Percentiles rank a stretch among this genome's conserved stretches.
phyloP scores from a whole-genome alignment of 306 rosid genomes.

The Arachis hypogaea region DNA sequence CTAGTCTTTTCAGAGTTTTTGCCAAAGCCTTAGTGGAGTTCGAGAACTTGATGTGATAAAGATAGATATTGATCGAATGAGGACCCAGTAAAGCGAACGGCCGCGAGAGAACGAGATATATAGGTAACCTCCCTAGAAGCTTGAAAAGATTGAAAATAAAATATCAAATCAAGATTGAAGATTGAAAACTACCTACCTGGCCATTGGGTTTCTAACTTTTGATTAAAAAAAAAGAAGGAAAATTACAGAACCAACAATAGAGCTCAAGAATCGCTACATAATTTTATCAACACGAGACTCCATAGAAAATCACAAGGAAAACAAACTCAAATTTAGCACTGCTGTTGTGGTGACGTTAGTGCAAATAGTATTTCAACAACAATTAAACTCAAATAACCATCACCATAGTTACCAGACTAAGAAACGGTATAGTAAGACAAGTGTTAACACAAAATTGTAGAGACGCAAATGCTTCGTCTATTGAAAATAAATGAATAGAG shows the following conservation, averaged over 20 bases:
- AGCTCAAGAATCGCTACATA: neutral
- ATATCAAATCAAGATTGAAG: neutral
- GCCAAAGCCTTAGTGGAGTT: neutral
- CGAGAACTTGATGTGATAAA: neutral
- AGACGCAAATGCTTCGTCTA: neutral
- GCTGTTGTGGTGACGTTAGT: neutral
- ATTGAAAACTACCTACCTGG: neutral
- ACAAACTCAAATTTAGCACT: neutral
- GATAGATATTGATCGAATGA: neutral
- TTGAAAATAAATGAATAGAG: neutral
- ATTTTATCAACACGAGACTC: neutral
- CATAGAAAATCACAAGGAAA: neutral
- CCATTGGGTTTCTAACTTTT: too few relatives aligned
- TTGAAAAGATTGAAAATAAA: too few relatives aligned
- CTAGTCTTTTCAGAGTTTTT: neutral
- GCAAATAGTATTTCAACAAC: neutral
- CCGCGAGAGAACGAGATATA: neutral
- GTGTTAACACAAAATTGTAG: neutral
- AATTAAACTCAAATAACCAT: neutral
- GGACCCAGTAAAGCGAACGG: neutral
- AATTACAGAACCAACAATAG: too few relatives aligned
- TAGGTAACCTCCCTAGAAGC: neutral
- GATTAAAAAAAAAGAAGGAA: too few relatives aligned
- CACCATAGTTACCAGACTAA: neutral
- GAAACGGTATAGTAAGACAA: neutral